phyloP scores from a whole-genome alignment of 2,329 filamentous ascomycete genomes.

The Sordariomycetes sp. region DNA sequence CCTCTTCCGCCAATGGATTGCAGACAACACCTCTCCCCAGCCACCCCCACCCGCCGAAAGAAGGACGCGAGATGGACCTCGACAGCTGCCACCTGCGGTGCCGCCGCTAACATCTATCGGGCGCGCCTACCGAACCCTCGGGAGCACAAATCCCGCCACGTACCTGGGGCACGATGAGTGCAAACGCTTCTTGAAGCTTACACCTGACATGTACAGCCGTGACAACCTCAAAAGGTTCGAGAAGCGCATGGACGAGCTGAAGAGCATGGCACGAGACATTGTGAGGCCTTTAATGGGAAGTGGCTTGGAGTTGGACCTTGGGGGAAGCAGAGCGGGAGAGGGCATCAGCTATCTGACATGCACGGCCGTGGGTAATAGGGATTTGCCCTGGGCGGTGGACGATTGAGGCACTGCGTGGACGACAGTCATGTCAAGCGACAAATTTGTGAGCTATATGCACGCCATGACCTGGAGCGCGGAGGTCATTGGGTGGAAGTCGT shows the following conservation, averaged over 20 bases:
- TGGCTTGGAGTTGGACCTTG: constrained; percentile 69
- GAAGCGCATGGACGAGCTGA: constrained; percentile 79
- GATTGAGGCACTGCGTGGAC: no score
- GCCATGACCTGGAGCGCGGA: no score
- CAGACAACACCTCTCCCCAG: constrained; percentile 75
- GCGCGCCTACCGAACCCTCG: constrained; percentile 69
- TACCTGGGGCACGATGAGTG: constrained; percentile 83
- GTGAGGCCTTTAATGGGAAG: constrained; percentile 83
- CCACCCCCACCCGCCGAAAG: constrained; percentile 24
- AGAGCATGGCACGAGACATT: constrained; percentile 69
- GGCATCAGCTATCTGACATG: constrained; percentile 42
- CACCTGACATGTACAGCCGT: constrained; percentile 71
- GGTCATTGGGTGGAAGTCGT: no score
- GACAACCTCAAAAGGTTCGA: constrained; percentile 85
- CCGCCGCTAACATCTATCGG: constrained; percentile 53
- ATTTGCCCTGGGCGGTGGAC: constrained; percentile 44
- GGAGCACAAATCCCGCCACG: constrained; percentile 44
- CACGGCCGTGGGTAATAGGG: constrained; percentile 35
- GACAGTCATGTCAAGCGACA: no score
- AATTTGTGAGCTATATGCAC: no score
- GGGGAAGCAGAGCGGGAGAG: constrained; percentile 27
- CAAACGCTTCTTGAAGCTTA: constrained; percentile 80
- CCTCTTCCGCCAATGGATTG: constrained; percentile 86
- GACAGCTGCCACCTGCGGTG: constrained; percentile 23
- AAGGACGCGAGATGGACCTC: constrained; percentile 17